Percentiles rank a stretch among this genome's conserved stretches.
These are phyloP conservation scores for Alternaria sp. DNA, from an alignment of 2,329 filamentous ascomycete genomes.

Conservation along the genomic window DNA sequence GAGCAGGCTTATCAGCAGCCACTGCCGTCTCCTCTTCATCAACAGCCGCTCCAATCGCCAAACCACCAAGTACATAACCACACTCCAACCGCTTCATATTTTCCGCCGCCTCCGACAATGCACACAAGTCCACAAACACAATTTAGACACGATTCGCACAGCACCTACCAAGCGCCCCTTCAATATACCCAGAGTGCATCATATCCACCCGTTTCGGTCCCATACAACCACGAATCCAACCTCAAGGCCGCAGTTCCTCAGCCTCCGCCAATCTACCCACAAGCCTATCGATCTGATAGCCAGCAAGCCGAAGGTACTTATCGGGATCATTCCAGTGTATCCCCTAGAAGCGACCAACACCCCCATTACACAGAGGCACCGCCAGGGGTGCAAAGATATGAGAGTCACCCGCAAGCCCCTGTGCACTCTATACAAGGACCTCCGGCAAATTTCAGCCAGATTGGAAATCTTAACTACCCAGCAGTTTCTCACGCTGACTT, in stretches of 20 bases:
- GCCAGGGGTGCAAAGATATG: conserved; percentile 33
- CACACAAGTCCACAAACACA: conserved; percentile 35
- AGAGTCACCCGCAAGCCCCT: conserved; percentile 34
- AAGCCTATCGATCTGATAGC: conserved; percentile 29
- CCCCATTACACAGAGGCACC: conserved; percentile 32
- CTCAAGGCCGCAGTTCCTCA: conserved; percentile 33
- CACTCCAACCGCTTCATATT: conserved; percentile 43
- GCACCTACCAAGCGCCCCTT: conserved; percentile 29
- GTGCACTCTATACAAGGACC: conserved; percentile 28
- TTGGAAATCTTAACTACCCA: conserved; percentile 31
- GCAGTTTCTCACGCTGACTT: conserved; percentile 39
- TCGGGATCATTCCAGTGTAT: conserved; percentile 30
- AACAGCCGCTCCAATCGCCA: conserved; percentile 37
- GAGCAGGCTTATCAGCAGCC: conserved; percentile 42
- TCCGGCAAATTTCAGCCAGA: conserved; percentile 32
- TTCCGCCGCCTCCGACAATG: conserved; percentile 42
- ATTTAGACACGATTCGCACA: conserved; percentile 31
- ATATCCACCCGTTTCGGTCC: conserved; percentile 39
- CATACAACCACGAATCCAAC: conserved; percentile 34
- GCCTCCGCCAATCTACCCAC: conserved; percentile 33
- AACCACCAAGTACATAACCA: conserved; percentile 42
- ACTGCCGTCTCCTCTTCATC: conserved; percentile 43
- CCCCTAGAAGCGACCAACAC: conserved; percentile 36
- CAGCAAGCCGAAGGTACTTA: conserved; percentile 37
- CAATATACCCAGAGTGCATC: conserved; percentile 33